Conservation (phyloP, 148 eudicot genomes). For the Rhododendron kiyosumense region DNA sequence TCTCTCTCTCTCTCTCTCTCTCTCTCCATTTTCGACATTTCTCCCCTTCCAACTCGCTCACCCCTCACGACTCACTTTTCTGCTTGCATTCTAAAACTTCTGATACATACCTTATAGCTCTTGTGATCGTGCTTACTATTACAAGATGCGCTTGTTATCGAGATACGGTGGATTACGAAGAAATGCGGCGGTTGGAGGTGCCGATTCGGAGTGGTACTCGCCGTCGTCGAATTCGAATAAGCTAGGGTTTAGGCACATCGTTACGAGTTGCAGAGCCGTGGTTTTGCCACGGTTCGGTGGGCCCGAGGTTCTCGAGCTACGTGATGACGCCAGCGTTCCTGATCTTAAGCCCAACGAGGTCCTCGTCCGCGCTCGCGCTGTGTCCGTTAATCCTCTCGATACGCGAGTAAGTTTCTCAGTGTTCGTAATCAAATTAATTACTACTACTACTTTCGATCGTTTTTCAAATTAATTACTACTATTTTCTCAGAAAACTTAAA, state of each 20-base stretch:
- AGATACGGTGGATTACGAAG: conserved; percentile 26
- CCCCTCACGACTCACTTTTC: neutral
- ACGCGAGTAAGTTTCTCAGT: conserved; percentile 42
- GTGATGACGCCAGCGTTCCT: conserved; percentile 59
- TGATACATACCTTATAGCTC: neutral
- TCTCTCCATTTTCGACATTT: conserved; percentile 7
- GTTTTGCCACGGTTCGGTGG: conserved; percentile 83
- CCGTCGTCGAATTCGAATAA: conserved; percentile 8
- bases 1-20: conserved; percentile 18
- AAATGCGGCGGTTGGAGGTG: conserved; percentile 6
- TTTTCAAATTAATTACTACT: neutral
- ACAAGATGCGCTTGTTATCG: conserved; percentile 46
- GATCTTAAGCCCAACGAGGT: conserved; percentile 74
- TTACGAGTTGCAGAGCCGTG: conserved; percentile 74
- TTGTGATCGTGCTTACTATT: neutral
- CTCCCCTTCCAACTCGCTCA: neutral
- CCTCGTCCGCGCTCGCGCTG: conserved; percentile 84
- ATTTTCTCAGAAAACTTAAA: neutral
- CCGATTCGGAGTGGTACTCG: conserved; percentile 13
- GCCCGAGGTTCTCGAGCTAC: conserved; percentile 64
- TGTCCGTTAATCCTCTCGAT: conserved; percentile 90
- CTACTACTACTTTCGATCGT: neutral
- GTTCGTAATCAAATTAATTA: neutral
- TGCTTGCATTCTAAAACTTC: neutral
- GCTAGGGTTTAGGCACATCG: conserved; percentile 46